Evolutionary conservation across 2,329 filamentous ascomycete genomes (phyloP).

Genomic region (Claviceps capensis): DNA sequence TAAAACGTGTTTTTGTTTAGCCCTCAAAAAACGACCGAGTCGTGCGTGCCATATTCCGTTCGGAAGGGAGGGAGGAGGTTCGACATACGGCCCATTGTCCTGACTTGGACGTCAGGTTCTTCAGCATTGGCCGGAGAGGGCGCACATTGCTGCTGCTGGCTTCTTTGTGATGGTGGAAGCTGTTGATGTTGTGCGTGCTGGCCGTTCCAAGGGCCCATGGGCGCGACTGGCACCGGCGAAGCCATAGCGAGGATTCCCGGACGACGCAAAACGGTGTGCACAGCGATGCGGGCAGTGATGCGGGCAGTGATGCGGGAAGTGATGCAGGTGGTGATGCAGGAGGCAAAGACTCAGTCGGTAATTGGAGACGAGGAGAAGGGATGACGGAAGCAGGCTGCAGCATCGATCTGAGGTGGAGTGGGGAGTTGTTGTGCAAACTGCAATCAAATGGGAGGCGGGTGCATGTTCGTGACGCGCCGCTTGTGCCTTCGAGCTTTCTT

Average conservation of each 20-base stretch:
- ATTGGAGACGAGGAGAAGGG: not conserved
- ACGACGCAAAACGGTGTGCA: not conserved
- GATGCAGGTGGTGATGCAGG: not conserved
- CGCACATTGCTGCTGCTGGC: constrained; percentile 13
- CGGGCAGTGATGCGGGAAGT: not conserved
- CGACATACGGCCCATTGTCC: constrained; percentile 55
- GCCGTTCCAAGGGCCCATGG: constrained; percentile 10
- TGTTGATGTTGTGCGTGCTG: constrained; percentile 4
- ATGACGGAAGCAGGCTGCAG: not conserved
- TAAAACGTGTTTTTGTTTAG: constrained; percentile 8
- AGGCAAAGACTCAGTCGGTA: not conserved
- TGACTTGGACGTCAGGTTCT: constrained; percentile 41
- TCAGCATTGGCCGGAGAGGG: constrained; percentile 19
- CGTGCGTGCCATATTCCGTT: constrained; percentile 4
- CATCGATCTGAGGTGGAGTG: not conserved
- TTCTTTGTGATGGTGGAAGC: constrained; percentile 1
- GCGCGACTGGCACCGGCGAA: constrained; percentile 22
- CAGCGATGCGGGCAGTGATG: not conserved
- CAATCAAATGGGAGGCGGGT: constrained; percentile 23
- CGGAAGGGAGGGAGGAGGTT: constrained; percentile 21
- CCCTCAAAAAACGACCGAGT: constrained; percentile 3
- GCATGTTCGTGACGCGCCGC: constrained; percentile 23
- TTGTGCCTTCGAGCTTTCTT: not conserved
- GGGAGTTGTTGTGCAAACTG: constrained; percentile 2
- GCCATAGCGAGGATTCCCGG: constrained; percentile 20